These are phyloP conservation scores for Parachaetomium inaequale DNA, from an alignment of 495 filamentous ascomycete species.

Conservation along the genomic window DNA sequence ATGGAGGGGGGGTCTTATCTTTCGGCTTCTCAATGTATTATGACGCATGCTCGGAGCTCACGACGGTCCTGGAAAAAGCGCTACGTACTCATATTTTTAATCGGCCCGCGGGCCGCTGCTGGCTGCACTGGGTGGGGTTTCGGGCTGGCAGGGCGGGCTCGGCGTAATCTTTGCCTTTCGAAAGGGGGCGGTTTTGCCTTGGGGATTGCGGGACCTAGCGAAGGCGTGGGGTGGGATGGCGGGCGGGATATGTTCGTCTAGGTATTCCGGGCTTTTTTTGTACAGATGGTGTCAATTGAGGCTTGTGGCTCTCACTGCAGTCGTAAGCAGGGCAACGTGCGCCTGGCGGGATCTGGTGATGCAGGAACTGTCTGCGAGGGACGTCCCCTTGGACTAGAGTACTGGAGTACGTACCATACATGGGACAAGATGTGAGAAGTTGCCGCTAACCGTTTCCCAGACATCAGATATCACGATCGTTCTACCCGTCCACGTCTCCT, in stretches of 20 bases:
- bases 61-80: slow-evolving; percentile 17
- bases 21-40: slow-evolving; percentile 14
- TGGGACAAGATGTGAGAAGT: no score
- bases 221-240: background rate
- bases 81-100: slow-evolving; percentile 17
- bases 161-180: slow-evolving; percentile 14
- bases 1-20: background rate
- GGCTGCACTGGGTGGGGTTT: background rate
- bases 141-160: slow-evolving; percentile 9
- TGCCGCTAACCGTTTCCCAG: no score
- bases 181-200: slow-evolving; percentile 3
- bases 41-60: slow-evolving; percentile 19
- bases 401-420: no score
- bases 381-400: no score
- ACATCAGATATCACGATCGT: no score
- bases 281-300: background rate
- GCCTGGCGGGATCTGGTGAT: no score
- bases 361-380: no score
- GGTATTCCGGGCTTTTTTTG: background rate
- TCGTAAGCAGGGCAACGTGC: background rate
- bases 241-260: background rate
- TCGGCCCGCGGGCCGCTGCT: slow-evolving; percentile 1
- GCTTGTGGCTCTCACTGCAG: background rate
- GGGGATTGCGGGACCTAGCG: slow-evolving; percentile 3
- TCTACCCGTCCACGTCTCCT: no score